Conservation (phyloP, 1,139 yeast species). For the Blastobotrys indianensis region DNA sequence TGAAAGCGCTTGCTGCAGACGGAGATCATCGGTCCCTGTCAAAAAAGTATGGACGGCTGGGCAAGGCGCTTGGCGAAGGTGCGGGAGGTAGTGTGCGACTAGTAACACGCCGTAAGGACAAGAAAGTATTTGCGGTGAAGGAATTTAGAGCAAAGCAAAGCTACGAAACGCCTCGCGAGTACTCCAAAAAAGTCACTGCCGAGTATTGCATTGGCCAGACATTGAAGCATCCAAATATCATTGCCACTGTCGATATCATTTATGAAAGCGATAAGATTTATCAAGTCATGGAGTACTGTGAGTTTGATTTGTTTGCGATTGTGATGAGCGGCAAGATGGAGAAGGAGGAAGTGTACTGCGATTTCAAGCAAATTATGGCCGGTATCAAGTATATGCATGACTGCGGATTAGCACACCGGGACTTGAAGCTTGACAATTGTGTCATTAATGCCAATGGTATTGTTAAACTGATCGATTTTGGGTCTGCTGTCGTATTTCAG, state of each 20-base stretch:
- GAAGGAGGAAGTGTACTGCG: conserved; percentile 78
- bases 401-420: conserved; percentile 87
- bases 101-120: conserved; percentile 63
- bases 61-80: conserved; percentile 89
- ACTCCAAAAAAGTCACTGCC: conserved; percentile 89
- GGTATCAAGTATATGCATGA: conserved; percentile 83
- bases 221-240: conserved; percentile 81
- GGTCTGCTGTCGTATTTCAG: conserved; percentile 87
- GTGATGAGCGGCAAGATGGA: conserved; percentile 95
- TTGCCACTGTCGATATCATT: conserved; percentile 85
- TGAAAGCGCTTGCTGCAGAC: conserved; percentile 13
- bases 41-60: conserved; percentile 73
- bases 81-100: conserved; percentile 91
- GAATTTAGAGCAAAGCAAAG: conserved; percentile 78
- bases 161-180: conserved; percentile 75
- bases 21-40: conserved; percentile 42
- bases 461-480: conserved; percentile 87
- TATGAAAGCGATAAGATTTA: conserved; percentile 82
- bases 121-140: conserved; percentile 79
- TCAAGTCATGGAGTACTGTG: conserved; percentile 95
- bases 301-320: conserved; percentile 85
- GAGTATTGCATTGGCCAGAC: conserved; percentile 95
- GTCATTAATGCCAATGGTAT: conserved; percentile 81
- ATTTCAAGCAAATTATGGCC: conserved; percentile 76
- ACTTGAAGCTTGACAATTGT: conserved; percentile 87